phyloP scores from a whole-genome alignment of 805 yeast genomes.

The Candida qinlingensis region DNA sequence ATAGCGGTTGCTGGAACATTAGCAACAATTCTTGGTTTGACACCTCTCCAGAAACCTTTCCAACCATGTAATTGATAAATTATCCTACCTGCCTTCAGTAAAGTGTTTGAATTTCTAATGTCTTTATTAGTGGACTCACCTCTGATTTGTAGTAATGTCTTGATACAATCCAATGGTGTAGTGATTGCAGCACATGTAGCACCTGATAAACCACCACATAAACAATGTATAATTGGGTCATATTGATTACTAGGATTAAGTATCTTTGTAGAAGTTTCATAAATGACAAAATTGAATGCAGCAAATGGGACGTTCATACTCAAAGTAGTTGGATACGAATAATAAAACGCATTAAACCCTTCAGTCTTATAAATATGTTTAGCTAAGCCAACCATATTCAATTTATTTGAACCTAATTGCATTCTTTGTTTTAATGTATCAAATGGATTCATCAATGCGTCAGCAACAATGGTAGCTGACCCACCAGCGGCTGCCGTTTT shows the following conservation, averaged over 20 bases:
- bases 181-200: constrained; percentile 93
- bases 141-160: constrained; percentile 85
- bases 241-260: constrained; percentile 74
- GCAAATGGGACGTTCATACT: constrained; percentile 93
- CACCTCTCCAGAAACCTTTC: constrained; percentile 73
- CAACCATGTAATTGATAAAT: constrained; percentile 57
- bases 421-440: constrained; percentile 93
- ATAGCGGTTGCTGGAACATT: constrained; percentile 96
- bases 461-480: constrained; percentile 87
- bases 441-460: constrained; percentile 96
- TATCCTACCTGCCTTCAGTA: constrained; percentile 63
- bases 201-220: constrained; percentile 91
- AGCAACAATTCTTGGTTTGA: constrained; percentile 85
- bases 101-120: constrained; percentile 57
- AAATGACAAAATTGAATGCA: constrained; percentile 87
- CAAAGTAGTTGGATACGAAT: constrained; percentile 91
- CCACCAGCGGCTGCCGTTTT: constrained; percentile 87
- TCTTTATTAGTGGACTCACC: constrained; percentile 42
- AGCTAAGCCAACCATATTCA: constrained; percentile 32
- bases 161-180: constrained; percentile 90
- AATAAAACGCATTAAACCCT: constrained; percentile 78
- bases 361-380: constrained; percentile 49
- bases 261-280: constrained; percentile 74
- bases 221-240: constrained; percentile 88
- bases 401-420: constrained; percentile 46